phyloP scores from a whole-genome alignment of 129 eudicot species.

The Ambrosia artemisiifolia region DNA sequence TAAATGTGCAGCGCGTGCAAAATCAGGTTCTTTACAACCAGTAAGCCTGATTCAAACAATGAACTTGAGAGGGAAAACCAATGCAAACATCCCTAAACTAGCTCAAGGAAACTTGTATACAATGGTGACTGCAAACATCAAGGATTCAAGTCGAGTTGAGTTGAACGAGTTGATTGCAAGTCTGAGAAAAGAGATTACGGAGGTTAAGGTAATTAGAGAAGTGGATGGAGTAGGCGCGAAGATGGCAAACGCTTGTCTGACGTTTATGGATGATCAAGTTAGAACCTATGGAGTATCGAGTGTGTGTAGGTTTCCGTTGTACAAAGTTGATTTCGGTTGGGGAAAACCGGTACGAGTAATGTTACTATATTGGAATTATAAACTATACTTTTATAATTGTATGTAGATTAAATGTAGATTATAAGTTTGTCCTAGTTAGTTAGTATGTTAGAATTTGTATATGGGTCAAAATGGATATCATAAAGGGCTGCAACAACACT shows the following conservation, averaged over 20 bases:
- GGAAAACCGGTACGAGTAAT: slow-evolving; percentile 2
- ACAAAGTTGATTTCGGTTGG: slow-evolving; percentile 14
- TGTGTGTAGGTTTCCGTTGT: slow-evolving; percentile 10
- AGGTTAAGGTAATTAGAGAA: neutral
- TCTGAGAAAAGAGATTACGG: neutral
- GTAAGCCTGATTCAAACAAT: neutral
- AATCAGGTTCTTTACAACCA: neutral
- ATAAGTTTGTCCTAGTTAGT: no score
- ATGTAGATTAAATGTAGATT: no score
- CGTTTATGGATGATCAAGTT: neutral
- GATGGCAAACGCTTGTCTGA: neutral
- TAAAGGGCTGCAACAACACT: no score
- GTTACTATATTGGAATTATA: no score
- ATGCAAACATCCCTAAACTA: neutral
- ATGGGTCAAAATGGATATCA: no score
- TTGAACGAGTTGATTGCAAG: neutral
- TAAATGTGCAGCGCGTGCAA: slow-evolving; percentile 17
- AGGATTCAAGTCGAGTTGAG: neutral
- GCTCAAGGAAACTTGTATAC: neutral
- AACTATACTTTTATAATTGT: no score
- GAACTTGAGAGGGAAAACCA: slow-evolving; percentile 6
- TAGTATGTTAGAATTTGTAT: no score
- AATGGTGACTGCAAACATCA: neutral
- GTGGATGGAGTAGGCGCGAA: neutral
- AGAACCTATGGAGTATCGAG: neutral